A percentile compares a stretch with the other conserved stretches of the same genome.
phyloP scores from a whole-genome alignment of 176 grass and related monocot genomes.

The Cymbopogon citratus region DNA sequence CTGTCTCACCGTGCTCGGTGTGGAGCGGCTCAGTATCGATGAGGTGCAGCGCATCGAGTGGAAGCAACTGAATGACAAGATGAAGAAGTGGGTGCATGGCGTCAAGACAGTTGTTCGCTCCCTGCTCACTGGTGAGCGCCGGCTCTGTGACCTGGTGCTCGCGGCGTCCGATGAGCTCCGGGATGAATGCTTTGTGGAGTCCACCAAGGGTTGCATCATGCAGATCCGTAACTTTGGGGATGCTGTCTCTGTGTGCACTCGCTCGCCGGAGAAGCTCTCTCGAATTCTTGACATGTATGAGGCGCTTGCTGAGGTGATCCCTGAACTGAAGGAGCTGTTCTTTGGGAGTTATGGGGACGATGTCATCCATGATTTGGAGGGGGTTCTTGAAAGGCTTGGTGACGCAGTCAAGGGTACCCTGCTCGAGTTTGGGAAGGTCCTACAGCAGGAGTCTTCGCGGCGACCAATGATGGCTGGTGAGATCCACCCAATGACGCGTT shows the following conservation, averaged over 20 bases:
- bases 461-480: conserved; percentile 72
- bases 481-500: conserved; percentile 91
- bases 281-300: conserved; percentile 93
- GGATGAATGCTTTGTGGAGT: conserved; percentile 83
- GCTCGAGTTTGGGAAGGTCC: conserved; percentile 78
- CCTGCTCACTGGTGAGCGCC: conserved; percentile 64
- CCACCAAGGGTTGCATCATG: conserved; percentile 73
- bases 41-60: conserved; percentile 91
- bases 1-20: conserved; percentile 65
- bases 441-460: conserved; percentile 70
- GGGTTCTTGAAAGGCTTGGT: conserved; percentile 70
- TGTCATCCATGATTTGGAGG: conserved; percentile 61
- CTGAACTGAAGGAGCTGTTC: conserved; percentile 64
- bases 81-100: conserved; percentile 94
- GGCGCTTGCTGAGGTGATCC: conserved; percentile 76
- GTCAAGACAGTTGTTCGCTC: conserved; percentile 62
- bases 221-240: conserved; percentile 91
- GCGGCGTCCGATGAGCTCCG: conserved; percentile 50
- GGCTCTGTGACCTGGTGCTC: conserved; percentile 72
- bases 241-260: conserved; percentile 67
- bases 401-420: conserved; percentile 77
- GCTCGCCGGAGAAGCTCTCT: conserved; percentile 85
- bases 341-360: conserved; percentile 51
- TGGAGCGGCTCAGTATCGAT: conserved; percentile 88
- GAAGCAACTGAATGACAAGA: conserved; percentile 81